Conservation (phyloP, 2,329 filamentous ascomycete genomes). For the Botryosphaeria dothidea region DNA sequence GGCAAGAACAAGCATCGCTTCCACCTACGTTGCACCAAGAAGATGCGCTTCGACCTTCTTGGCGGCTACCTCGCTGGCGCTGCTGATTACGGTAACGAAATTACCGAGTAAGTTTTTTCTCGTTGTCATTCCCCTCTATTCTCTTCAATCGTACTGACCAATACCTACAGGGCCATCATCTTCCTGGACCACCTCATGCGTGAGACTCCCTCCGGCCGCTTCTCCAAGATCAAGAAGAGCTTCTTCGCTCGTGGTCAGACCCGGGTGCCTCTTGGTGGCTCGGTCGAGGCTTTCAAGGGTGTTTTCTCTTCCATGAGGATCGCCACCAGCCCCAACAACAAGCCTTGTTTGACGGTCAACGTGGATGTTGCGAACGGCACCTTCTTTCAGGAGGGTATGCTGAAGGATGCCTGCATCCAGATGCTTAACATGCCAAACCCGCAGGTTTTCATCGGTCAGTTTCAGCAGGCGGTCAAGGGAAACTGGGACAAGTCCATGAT, state of each 20-base stretch:
- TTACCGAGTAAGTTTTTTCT: constrained; percentile 16
- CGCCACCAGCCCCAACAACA: constrained; percentile 54
- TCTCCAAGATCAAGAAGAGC: constrained; percentile 74
- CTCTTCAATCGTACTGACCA: constrained; percentile 26
- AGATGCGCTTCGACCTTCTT: constrained; percentile 68
- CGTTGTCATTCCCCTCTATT: not conserved
- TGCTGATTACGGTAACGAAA: constrained; percentile 58
- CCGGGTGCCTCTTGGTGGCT: constrained; percentile 58
- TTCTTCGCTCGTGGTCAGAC: constrained; percentile 68
- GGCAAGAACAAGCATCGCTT: constrained; percentile 58
- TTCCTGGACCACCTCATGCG: constrained; percentile 90
- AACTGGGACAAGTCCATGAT: constrained; percentile 24
- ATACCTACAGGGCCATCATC: constrained; percentile 76
- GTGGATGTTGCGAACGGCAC: constrained; percentile 89
- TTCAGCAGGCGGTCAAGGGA: constrained; percentile 27
- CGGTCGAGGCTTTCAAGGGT: constrained; percentile 80
- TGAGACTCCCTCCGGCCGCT: constrained; percentile 68
- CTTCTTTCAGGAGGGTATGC: constrained; percentile 66
- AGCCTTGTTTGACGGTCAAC: constrained; percentile 74
- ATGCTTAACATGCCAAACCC: constrained; percentile 30
- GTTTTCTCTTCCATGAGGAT: constrained; percentile 84
- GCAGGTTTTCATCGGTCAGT: constrained; percentile 13
- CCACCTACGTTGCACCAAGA: constrained; percentile 64
- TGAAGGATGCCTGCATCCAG: constrained; percentile 36
- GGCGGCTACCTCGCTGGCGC: constrained; percentile 64